Evolutionary conservation across 2,329 filamentous ascomycete genomes (phyloP), one percentile per base, ranked within the genome.

Genomic region (Colletotrichum shisoi): DNA sequence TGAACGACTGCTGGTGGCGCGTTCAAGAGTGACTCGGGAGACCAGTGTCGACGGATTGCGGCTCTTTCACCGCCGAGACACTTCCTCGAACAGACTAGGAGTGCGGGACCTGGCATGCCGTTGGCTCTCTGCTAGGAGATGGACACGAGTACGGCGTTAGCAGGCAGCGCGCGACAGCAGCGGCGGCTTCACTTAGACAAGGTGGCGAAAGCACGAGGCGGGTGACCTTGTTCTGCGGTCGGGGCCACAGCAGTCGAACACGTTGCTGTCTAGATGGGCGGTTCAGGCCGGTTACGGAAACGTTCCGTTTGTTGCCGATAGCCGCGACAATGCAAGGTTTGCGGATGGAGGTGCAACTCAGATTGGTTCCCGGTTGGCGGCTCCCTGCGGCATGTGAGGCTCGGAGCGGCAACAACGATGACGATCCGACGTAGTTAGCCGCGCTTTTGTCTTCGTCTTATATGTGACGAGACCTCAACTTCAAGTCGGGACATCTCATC

Each of bases 71-170:
- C 37, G 37, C 24, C 46, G 51, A 56, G 44, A 34, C n/a, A 54
- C 11, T 56, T 9, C 11, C 34, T 54, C 19, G 11, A 53, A 37
- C 21, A 49, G 19, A 31, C 5, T 24, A 40, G 40, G 44, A 27
- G 46, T 27, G 61, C 49, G 49, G 54, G 52, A 59, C 49, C 54
- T 51, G 56, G 21, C 49, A 56, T 59, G 24, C 34, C 27, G 42
- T 48, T 34, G 46, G 34, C 39, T 34, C n/a, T 21, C n/a, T 40
- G 11, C 7, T n/a, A 42, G 19, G 34, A 39, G 48, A 59, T 53
- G 48, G 53, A 12, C 53, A 37, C 5, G 27, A 44, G 27, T 37
- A 59, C 27, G 52, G 31, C 40, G 27, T 27, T n/a, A 42, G 7
- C 4, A 37, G 12, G 13, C 42, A 13, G 56, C 63, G 46, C n/a